These are phyloP conservation scores for Podaxis sp. DNA, from an alignment of 768 basidiomycete species.

Conservation along the genomic window DNA sequence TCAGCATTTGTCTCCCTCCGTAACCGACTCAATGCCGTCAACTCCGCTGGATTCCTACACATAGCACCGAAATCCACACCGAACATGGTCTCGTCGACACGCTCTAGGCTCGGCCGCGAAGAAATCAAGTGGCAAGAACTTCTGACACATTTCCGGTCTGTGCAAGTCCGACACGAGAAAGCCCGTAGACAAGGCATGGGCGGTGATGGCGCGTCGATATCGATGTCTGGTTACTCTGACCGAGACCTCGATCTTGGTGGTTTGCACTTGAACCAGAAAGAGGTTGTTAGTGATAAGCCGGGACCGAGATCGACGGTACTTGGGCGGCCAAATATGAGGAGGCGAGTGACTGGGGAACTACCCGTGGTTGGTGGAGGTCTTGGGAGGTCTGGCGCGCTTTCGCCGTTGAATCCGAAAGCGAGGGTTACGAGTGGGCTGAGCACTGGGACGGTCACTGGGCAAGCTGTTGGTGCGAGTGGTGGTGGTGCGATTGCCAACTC, in stretches of 20 bases:
- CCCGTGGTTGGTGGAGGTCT: slow-evolving; percentile 23
- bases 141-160: slow-evolving; percentile 83
- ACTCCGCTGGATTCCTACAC: slow-evolving; percentile 90
- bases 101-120: slow-evolving; percentile 77
- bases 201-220: slow-evolving; percentile 51
- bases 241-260: slow-evolving; percentile 25
- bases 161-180: slow-evolving; percentile 91
- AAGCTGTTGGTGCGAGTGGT: slow-evolving; percentile 1
- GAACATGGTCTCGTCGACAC: slow-evolving; percentile 37
- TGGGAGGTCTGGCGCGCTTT: slow-evolving; percentile 48
- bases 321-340: slow-evolving; percentile 46
- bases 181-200: slow-evolving; percentile 75
- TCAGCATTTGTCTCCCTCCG: slow-evolving; percentile 92
- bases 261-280: slow-evolving; percentile 22
- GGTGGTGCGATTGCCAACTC: slow-evolving; percentile 12
- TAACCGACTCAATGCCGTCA: slow-evolving; percentile 92
- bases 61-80: slow-evolving; percentile 70
- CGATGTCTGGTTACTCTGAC: slow-evolving; percentile 45
- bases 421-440: slow-evolving; percentile 42
- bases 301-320: slow-evolving; percentile 17
- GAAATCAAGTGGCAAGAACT: slow-evolving; percentile 99
- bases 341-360: slow-evolving; percentile 58
- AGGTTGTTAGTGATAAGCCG: slow-evolving; percentile 20
- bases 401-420: slow-evolving; percentile 71
- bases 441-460: slow-evolving; percentile 17